Evolutionary conservation across 2,329 filamentous ascomycete species (phyloP), one percentile per base, ranked within the genome.

Genomic region (Aspergillus novoparasiticus): DNA sequence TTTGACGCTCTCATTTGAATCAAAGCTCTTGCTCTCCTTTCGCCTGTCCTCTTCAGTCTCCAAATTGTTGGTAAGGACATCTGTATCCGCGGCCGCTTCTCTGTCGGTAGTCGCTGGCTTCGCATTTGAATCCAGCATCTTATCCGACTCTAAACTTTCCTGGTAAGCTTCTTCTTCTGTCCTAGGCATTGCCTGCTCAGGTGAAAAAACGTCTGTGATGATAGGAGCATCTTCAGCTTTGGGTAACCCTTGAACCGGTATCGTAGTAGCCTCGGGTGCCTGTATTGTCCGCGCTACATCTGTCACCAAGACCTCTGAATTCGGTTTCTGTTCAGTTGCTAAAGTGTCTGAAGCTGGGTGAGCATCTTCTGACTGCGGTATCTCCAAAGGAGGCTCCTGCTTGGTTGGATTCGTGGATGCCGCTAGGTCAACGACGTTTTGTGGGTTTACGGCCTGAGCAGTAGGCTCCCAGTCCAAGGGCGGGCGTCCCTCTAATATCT

Each of bases 1-100:
- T 61, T 63, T 62, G 56, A 32, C 43, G n/a, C 19, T 32, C 26
- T 68, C 64, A 14, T 64, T 64, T 10, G 41, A 11, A 28, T 43
- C 41, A 23, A 63, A 54, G 21, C 43, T 39, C 59, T 65, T 65
- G 57, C 58, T 64, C 53, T 64, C 66, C 50, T 67, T 71, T 46
- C 66, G 66, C 58, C 69, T 71, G 58, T 74, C 73, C 57, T 72
- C 73, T 23, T 67, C 67, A 59, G 67, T 70, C 65, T 75, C 75
- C 6, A 67, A 58, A 51, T 72, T 72, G 59, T 70, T 71, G 2
- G 66, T 64, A 59, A 66, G 66, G 57, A 48, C 34, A 6, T 53
- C 61, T 30, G 51, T 43, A n/a, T 60, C 61, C 1, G 46, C 55
- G 51, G 51, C n/a, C 26, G 62, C 21, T 23, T 72, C 66, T 50